Conservation (phyloP, 2,329 filamentous ascomycete species). For the Grosmannia huntii region DNA sequence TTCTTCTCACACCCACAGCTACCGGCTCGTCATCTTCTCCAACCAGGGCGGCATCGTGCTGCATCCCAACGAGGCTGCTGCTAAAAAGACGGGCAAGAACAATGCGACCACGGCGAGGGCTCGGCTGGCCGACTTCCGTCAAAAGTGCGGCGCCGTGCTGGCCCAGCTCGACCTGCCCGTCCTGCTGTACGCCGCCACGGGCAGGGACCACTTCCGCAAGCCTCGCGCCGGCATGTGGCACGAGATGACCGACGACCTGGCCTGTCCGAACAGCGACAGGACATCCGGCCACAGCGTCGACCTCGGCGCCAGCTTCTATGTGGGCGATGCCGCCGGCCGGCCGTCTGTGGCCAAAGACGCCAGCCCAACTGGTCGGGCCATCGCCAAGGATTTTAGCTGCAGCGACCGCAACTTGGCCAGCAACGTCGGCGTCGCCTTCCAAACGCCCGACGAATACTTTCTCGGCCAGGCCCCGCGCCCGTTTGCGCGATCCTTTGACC, state of each 20-base stretch:
- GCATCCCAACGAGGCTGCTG: constrained; percentile 37
- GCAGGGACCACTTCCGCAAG: constrained; percentile 71
- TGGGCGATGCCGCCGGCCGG: constrained; percentile 72
- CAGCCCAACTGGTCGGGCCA: constrained; percentile 58
- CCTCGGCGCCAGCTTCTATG: constrained; percentile 60
- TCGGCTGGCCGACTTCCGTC: constrained; percentile 68
- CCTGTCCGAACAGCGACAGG: not conserved
- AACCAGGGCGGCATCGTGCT: constrained; percentile 81
- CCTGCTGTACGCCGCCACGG: constrained; percentile 76
- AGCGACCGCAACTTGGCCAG: constrained; percentile 69
- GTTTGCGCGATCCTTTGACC: constrained; percentile 61
- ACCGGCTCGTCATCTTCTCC: constrained; percentile 62
- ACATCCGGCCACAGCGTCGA: constrained; percentile 34
- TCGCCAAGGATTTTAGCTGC: constrained; percentile 62
- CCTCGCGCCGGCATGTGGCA: constrained; percentile 84
- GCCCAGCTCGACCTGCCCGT: constrained; percentile 61
- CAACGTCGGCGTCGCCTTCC: constrained; percentile 69
- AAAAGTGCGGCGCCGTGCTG: constrained; percentile 60
- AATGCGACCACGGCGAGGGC: constrained; percentile 33
- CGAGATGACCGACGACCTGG: constrained; percentile 36
- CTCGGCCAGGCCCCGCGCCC: constrained; percentile 51
- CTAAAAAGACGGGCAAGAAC: constrained; percentile 36
- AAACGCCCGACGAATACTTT: constrained; percentile 90
- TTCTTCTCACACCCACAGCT: constrained; percentile 43
- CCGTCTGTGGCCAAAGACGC: constrained; percentile 29